Conservation (phyloP, 768 basidiomycete species). For the Pulveroboletus frians region DNA sequence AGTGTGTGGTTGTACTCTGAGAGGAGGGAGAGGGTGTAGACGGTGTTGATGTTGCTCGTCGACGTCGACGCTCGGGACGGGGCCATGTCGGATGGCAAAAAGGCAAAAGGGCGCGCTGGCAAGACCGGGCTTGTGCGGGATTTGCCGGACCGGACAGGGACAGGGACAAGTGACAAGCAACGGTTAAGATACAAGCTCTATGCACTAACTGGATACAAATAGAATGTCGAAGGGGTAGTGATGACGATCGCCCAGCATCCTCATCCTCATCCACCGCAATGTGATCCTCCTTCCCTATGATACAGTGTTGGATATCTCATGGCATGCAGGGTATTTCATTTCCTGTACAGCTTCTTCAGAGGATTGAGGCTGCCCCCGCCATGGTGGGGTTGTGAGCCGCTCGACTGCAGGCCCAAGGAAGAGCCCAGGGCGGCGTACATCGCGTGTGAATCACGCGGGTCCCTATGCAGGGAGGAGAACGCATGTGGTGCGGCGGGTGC, state of each 20-base stretch:
- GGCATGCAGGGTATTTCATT: constrained; percentile 1
- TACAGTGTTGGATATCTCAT: constrained; percentile 18
- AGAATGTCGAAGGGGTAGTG: constrained; percentile 20
- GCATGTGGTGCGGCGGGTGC: constrained; percentile 52
- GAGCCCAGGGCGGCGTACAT: constrained; percentile 52
- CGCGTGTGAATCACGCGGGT: constrained; percentile 54
- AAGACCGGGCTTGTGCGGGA: constrained; percentile 11
- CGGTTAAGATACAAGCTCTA: constrained; percentile 28
- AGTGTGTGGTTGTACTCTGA: constrained; percentile 87
- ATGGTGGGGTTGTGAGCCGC: constrained; percentile 23
- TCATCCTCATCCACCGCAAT: not conserved
- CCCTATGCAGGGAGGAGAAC: constrained; percentile 51
- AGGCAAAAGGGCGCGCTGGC: not conserved
- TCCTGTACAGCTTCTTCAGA: constrained; percentile 36
- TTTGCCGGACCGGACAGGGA: constrained; percentile 29
- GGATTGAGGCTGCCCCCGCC: constrained; percentile 24
- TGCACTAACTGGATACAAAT: constrained; percentile 18
- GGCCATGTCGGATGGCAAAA: constrained; percentile 27
- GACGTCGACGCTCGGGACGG: constrained; percentile 32
- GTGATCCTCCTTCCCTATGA: constrained; percentile 16
- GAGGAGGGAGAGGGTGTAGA: constrained; percentile 65
- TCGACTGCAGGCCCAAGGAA: constrained; percentile 20
- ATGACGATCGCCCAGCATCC: not conserved
- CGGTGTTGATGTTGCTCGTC: constrained; percentile 35
- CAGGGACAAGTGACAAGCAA: too few species aligned